A percentile compares a stretch with the other conserved stretches of the same genome.
These are phyloP conservation scores for Candida mattraensis DNA, from an alignment of 805 yeast species.

Conservation along the genomic window DNA sequence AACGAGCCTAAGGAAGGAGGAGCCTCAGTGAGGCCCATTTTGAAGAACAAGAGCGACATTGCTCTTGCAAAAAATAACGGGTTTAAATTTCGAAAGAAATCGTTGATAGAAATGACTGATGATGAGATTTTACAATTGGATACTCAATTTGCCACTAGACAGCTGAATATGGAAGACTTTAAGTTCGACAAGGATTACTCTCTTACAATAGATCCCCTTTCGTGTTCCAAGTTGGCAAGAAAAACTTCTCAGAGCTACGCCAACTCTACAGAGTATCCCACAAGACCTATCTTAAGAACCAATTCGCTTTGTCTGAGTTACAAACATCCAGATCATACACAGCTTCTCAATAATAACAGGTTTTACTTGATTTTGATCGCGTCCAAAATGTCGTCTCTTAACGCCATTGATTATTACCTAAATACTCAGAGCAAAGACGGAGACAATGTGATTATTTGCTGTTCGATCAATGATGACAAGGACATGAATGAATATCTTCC, in stretches of 20 bases:
- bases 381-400: constrained; percentile 72
- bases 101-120: constrained; percentile 51
- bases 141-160: constrained; percentile 46
- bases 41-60: constrained; percentile 8
- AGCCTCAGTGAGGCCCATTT: constrained; percentile 5
- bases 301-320: constrained; percentile 41
- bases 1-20: constrained; percentile 2
- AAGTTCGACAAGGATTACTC: constrained; percentile 43
- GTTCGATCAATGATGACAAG: constrained; percentile 28
- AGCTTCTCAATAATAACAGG: constrained; percentile 20
- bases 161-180: constrained; percentile 42
- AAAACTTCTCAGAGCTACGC: constrained; percentile 18
- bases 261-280: constrained; percentile 33
- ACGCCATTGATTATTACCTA: constrained; percentile 65
- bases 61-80: background rate
- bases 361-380: constrained; percentile 52
- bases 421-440: constrained; percentile 53
- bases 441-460: constrained; percentile 57
- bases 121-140: constrained; percentile 56
- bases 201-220: constrained; percentile 16
- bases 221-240: constrained; percentile 18
- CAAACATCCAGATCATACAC: constrained; percentile 39
- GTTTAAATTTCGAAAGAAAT: constrained; percentile 36
- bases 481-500: constrained; percentile 23
- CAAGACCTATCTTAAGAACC: constrained; percentile 32